Evolutionary conservation across 1,284 basidiomycete genomes (phyloP).

Genomic region (Moesziomyces antarcticus): DNA sequence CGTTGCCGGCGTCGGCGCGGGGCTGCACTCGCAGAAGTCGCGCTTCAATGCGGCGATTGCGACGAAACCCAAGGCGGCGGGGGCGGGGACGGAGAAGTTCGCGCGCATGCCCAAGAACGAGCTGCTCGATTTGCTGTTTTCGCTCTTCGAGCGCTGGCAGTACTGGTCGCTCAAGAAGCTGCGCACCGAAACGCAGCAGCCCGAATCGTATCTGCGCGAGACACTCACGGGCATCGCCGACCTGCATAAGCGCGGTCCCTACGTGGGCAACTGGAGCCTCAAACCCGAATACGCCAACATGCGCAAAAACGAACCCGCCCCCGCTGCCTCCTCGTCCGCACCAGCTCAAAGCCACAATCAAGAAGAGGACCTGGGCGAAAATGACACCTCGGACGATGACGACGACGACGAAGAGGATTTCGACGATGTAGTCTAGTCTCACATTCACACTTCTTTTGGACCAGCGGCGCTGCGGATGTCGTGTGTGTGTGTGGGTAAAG

Average conservation of each 20-base stretch:
- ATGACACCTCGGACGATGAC: conserved; percentile 17
- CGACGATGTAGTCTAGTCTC: conserved; percentile 24
- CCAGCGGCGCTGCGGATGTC: too few relatives aligned
- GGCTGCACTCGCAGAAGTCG: conserved; percentile 39
- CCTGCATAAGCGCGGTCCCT: conserved; percentile 80
- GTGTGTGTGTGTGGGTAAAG: too few relatives aligned
- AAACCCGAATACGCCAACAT: conserved; percentile 55
- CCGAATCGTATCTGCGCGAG: conserved; percentile 89
- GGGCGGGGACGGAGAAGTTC: conserved; percentile 74
- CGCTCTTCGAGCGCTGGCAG: conserved; percentile 79
- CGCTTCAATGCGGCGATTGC: conserved; percentile 46
- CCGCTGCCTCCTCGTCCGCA: background rate
- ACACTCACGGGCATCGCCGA: conserved; percentile 83
- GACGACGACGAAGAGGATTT: conserved; percentile 40
- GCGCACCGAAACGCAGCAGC: conserved; percentile 85
- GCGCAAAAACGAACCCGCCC: conserved; percentile 12
- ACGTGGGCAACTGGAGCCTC: conserved; percentile 70
- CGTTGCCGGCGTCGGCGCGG: conserved; percentile 59
- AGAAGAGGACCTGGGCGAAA: conserved; percentile 37
- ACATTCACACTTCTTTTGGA: fast-evolving
- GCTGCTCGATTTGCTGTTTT: conserved; percentile 85
- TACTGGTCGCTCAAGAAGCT: conserved; percentile 86
- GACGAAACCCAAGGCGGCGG: conserved; percentile 12
- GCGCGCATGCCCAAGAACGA: conserved; percentile 89
- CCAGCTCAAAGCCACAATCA: conserved; percentile 11